Evolutionary conservation across 331 rosid genomes (phyloP).

Genomic region (Spiraea crenata): DNA sequence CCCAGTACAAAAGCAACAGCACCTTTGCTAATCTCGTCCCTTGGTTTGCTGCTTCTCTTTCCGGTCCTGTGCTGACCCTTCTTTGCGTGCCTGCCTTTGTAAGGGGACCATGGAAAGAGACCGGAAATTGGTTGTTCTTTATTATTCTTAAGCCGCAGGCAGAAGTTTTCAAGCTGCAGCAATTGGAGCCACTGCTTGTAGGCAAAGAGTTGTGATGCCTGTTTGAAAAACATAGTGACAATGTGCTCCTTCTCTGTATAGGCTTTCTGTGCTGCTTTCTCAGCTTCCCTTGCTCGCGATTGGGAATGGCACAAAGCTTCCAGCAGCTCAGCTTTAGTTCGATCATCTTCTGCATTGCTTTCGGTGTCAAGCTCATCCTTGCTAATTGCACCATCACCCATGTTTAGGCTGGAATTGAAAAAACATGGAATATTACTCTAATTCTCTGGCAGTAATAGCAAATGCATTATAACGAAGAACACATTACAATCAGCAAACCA

Average conservation of each 20-base stretch:
- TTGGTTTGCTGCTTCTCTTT: slow-evolving; percentile 35
- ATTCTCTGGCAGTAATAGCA: too few species aligned
- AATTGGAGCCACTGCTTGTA: slow-evolving; percentile 78
- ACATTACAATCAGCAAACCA: background rate
- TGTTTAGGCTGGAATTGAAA: slow-evolving; percentile 37
- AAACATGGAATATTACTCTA: too few species aligned
- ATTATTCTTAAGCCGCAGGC: slow-evolving; percentile 52
- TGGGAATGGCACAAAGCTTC: slow-evolving; percentile 89
- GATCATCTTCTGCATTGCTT: slow-evolving; percentile 19
- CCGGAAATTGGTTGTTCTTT: slow-evolving; percentile 49
- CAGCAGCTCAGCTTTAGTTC: slow-evolving; percentile 61
- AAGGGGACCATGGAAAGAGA: slow-evolving; percentile 41
- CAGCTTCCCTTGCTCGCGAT: slow-evolving; percentile 92
- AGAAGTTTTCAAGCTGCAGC: slow-evolving; percentile 75
- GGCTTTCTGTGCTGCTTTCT: slow-evolving; percentile 75
- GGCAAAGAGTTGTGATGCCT: slow-evolving; percentile 84
- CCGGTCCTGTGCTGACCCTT: slow-evolving; percentile 30
- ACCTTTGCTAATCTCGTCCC: slow-evolving; percentile 36
- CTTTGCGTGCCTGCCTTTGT: slow-evolving; percentile 34
- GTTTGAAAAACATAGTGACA: slow-evolving; percentile 61
- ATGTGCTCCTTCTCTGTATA: slow-evolving; percentile 81
- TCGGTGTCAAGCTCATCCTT: slow-evolving; percentile 2
- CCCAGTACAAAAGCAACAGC: slow-evolving; percentile 61
- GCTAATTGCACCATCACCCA: slow-evolving; percentile 31
- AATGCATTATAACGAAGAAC: too few species aligned